Base-by-base conservation (phyloP, 768 basidiomycete species). In the Tricholoma terreum region DNA sequence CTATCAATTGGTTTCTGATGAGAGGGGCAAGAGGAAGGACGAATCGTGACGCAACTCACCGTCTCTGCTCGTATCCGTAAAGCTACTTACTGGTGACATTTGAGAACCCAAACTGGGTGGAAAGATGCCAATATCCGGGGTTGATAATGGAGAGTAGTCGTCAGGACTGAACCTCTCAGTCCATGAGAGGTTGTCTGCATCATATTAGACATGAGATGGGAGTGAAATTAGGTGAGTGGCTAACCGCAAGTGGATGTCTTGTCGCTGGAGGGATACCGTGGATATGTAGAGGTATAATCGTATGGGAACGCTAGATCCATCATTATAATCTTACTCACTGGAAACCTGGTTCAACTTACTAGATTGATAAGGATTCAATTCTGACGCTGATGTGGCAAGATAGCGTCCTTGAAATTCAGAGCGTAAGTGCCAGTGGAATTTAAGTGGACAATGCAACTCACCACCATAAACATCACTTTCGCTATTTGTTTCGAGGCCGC, bases 51-150 rank as follows among this genome's bases (percentile, higher is more conserved):
- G 15, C 53, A 3, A 58, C 62, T 50, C 60, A 76, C 73, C 66
- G 61, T 72, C 72, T 31, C 62, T 64, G 31, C 73, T 71, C n/a
- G 73, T 71, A 34, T 70, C 71, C 19, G 70, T 66, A 11, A 70
- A 73, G 57, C 65, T 68, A 51, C 69, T 68, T 9, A 66, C 61
- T 36, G 57, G 54, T 34, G 59, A 60, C 30, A 52, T 48, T 2
- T 38, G 56, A 35, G 57, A 24, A 19, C 57, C 51, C 53, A 58
- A 61, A 65, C 68, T 67, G 65, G 69, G 64, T 60, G 56, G 38
- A 61, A 61, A 65, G 63, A 65, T 65, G 65, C 58, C 35, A 21
- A 59, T 56, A 56, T 58, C 65, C 58, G 65, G 58, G 55, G 48
- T 58, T 61, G 58, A 54, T 55, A 43, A 21, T n/a, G 40, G 33